These are phyloP conservation scores for Gastrolobium villosum DNA, from an alignment of 306 rosid species.

Conservation along the genomic window DNA sequence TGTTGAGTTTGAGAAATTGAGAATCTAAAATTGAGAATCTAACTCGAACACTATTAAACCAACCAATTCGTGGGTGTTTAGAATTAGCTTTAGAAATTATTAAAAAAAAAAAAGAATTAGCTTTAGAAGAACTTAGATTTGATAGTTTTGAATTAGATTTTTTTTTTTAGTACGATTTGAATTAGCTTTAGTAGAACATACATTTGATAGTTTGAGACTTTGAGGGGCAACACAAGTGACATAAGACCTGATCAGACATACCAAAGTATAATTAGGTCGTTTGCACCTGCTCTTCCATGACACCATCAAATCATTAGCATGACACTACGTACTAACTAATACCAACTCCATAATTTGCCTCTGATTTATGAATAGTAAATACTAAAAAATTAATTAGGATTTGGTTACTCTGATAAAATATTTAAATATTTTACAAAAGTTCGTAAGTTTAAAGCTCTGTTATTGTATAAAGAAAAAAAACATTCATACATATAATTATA, in stretches of 20 bases:
- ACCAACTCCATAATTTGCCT: conserved; percentile 7
- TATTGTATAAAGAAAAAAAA: no score
- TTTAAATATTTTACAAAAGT: neutral
- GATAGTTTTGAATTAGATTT: no score
- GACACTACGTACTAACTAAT: neutral
- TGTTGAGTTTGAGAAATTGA: no score
- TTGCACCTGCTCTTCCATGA: conserved; percentile 17
- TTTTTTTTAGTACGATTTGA: no score
- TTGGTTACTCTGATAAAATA: conserved; percentile 10
- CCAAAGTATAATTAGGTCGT: conserved; percentile 23
- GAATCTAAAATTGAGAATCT: no score
- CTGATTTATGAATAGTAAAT: neutral
- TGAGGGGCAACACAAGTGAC: conserved; percentile 41
- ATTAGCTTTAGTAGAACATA: conserved; percentile 24
- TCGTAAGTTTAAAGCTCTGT: neutral
- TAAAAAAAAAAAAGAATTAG: no score
- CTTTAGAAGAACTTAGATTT: no score
- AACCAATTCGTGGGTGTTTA: no score
- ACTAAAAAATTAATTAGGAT: neutral
- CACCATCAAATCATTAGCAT: conserved; percentile 18
- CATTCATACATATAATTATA: neutral
- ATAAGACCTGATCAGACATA: neutral
- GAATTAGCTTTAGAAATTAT: no score
- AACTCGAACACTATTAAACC: no score
- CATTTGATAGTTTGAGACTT: conserved; percentile 28